Evolutionary conservation across 345 rosid species (phyloP), one percentile per base, ranked within the genome.

Genomic region (Salix viminalis): DNA sequence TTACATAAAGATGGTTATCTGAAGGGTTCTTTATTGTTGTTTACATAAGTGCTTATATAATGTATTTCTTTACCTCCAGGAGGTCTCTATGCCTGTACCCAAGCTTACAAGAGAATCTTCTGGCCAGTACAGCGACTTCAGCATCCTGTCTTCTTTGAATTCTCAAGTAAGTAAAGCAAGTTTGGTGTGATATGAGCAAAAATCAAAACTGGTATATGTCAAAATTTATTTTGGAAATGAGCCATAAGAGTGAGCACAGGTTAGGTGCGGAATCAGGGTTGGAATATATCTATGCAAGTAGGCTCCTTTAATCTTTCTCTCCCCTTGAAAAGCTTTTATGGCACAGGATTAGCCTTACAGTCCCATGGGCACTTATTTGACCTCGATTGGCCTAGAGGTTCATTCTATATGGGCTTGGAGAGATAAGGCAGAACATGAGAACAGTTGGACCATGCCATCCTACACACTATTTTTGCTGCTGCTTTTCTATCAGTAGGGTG

Each of bases 101-200:
- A 93, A 91, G 87, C 92, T 90, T 76, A 72, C 90, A 34, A 90
- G 91, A 83, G 91, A 87, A 85, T 89, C 86, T 69, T 90, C 98
- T 77, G 88, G 99, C 75, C 94, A 88, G 67, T 88, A 87, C 77
- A 92, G 93, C 70, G 98, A 93, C 79, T 91, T 93, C 83, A 83
- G 81, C 80, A 88, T 93, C 82, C 92, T 96, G 69, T 93, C 99
- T 72, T 96, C 99, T 75, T 86, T 96, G 81, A 96, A 93, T 87
- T 91, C 98, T 78, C 99, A 96, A 96, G 99, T 92, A 86, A 80
- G 75, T 61, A 32, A 67, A 65, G 32, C 42, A 67, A 34, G 46
- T 52, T 52, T 48, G 30, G 19, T 23, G 19, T 28, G 64, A 32
- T 39, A 60, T 72, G 56, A 61, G 23, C 44, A 36, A 18, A 70